These are phyloP conservation scores for Silybum marianum DNA, from an alignment of 129 eudicot genomes.

Conservation along the genomic window DNA sequence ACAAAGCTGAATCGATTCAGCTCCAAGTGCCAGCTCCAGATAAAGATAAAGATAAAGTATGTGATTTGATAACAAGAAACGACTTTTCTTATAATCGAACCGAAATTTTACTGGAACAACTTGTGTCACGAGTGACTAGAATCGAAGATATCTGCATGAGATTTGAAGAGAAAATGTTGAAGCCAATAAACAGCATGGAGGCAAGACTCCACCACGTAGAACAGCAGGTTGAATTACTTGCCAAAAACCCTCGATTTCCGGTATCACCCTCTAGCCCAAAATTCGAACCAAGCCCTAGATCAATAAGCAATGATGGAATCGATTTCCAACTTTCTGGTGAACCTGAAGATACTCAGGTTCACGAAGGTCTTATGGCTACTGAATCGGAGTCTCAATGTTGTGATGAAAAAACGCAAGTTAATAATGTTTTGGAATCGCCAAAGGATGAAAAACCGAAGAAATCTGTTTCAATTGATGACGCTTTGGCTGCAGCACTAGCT, in stretches of 20 bases:
- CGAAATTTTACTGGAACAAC: conserved; percentile 64
- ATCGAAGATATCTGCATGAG: conserved; percentile 76
- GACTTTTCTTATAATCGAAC: conserved; percentile 32
- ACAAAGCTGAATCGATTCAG: conserved; percentile 29
- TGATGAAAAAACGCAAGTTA: conserved; percentile 56
- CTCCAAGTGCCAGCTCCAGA: conserved; percentile 20
- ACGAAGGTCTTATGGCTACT: conserved; percentile 45
- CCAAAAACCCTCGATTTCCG: conserved; percentile 36
- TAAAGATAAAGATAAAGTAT: conserved; percentile 7
- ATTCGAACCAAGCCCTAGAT: conserved; percentile 46
- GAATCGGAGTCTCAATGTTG: conserved; percentile 53
- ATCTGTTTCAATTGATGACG: conserved; percentile 67
- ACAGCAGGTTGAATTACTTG: conserved; percentile 60
- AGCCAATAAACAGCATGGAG: conserved; percentile 73
- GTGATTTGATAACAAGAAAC: conserved; percentile 12
- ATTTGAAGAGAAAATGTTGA: conserved; percentile 82
- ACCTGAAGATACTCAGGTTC: conserved; percentile 33
- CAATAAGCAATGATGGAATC: conserved; percentile 37
- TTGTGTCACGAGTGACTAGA: conserved; percentile 60
- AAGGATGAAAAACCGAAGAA: conserved; percentile 40
- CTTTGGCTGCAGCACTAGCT: conserved; percentile 82
- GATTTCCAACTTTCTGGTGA: conserved; percentile 24
- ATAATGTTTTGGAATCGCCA: conserved; percentile 33
- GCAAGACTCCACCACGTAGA: conserved; percentile 77
- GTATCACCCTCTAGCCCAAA: conserved; percentile 36